phyloP scores from a whole-genome alignment of 768 basidiomycete species.

The Tubosaeta sp. region DNA sequence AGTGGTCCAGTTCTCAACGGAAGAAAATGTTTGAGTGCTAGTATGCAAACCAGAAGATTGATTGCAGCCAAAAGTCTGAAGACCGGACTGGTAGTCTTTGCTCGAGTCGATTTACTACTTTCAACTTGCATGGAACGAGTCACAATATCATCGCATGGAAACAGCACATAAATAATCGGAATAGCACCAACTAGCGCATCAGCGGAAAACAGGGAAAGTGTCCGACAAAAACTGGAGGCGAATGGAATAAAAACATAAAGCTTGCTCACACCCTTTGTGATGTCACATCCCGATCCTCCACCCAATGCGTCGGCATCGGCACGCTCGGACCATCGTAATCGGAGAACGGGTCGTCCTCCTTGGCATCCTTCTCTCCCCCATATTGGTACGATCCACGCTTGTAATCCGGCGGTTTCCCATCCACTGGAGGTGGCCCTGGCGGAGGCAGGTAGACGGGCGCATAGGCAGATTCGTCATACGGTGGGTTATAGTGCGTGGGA shows the following conservation, averaged over 20 bases:
- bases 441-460: conserved; percentile 45
- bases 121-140: neutral
- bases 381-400: conserved; percentile 32
- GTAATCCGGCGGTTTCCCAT: conserved; percentile 51
- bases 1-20: too few species aligned
- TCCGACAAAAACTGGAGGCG: neutral
- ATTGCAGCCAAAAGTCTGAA: neutral
- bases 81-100: too few species aligned
- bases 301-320: conserved; percentile 33
- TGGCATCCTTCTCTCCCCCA: conserved; percentile 29
- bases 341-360: conserved; percentile 52
- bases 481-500: conserved; percentile 56
- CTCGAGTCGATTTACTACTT: neutral
- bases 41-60: neutral
- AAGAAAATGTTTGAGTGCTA: too few species aligned
- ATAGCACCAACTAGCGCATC: neutral
- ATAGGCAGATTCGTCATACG: conserved; percentile 39
- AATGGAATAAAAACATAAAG: neutral
- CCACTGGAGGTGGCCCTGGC: conserved; percentile 44
- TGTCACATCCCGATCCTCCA: conserved; percentile 42
- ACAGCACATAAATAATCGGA: neutral
- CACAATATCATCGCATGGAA: neutral
- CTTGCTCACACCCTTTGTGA: conserved; percentile 8
- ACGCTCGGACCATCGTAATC: conserved; percentile 40
- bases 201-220: neutral